Conservation (phyloP, 805 yeast species). For the Kuraishia molischiana region DNA sequence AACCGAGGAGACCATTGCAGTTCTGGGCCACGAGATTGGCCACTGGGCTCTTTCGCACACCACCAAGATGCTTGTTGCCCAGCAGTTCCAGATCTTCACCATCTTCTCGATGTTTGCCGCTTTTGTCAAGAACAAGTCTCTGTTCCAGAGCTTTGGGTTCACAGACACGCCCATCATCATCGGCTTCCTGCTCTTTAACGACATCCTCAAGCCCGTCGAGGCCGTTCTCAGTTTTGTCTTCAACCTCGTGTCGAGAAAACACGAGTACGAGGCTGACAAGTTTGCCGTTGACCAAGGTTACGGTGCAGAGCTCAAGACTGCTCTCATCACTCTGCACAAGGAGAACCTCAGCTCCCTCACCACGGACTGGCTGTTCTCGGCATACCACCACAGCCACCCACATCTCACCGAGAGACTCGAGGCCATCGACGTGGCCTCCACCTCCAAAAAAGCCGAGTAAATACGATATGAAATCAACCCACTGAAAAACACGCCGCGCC, state of each 20-base stretch:
- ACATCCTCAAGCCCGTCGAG: conserved; percentile 71
- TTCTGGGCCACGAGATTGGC: conserved; percentile 96
- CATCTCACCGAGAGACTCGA: conserved; percentile 79
- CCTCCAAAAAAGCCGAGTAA: too few relatives aligned
- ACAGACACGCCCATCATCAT: conserved; percentile 57
- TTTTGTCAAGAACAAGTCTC: conserved; percentile 69
- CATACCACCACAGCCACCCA: conserved; percentile 89
- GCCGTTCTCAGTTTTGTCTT: conserved; percentile 53
- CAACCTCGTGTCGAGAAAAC: conserved; percentile 70
- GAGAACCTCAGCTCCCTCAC: conserved; percentile 81
- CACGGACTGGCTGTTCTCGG: conserved; percentile 83
- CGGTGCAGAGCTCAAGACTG: conserved; percentile 52
- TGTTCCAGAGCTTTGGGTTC: conserved; percentile 77
- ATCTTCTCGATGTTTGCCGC: conserved; percentile 69
- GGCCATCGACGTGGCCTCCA: conserved; percentile 43
- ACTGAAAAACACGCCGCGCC: too few relatives aligned
- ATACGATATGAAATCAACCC: too few relatives aligned
- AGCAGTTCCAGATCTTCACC: conserved; percentile 54
- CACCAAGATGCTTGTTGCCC: conserved; percentile 57
- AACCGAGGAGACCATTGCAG: conserved; percentile 79
- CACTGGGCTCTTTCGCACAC: conserved; percentile 94
- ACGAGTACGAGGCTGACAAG: conserved; percentile 90
- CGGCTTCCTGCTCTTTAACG: conserved; percentile 75
- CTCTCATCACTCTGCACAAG: conserved; percentile 67
- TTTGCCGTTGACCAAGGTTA: conserved; percentile 74